Conservation (phyloP, 257 asterid species). For the Nicotiana noctiflora region DNA sequence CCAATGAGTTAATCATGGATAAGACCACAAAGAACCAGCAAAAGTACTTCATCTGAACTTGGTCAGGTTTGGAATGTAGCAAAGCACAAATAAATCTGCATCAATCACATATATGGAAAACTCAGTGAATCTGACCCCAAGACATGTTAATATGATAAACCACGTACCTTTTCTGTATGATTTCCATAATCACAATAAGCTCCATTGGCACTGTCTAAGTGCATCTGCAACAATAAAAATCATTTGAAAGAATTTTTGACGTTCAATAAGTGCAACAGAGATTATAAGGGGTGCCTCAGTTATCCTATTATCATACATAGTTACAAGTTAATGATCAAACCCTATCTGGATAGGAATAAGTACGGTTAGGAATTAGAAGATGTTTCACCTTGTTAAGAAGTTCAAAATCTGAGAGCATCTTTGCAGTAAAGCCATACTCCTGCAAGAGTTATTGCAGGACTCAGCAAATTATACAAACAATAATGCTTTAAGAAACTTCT, state of each 20-base stretch:
- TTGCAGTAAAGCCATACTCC: constrained; percentile 65
- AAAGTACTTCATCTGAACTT: background rate
- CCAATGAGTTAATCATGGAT: background rate
- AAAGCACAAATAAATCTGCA: background rate
- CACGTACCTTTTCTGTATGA: constrained; percentile 81
- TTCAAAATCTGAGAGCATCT: constrained; percentile 80
- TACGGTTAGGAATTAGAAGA: background rate
- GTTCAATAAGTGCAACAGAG: constrained; percentile 5
- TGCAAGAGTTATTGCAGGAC: constrained; percentile 37
- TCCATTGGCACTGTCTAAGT: constrained; percentile 60
- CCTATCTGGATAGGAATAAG: background rate
- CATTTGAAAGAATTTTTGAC: background rate
- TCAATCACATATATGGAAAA: background rate
- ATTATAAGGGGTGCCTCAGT: background rate
- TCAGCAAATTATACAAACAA: background rate
- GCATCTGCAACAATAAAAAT: constrained; percentile 51
- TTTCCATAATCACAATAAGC: constrained; percentile 93
- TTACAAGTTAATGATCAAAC: background rate
- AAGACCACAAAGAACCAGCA: background rate
- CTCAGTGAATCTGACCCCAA: background rate
- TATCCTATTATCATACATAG: background rate
- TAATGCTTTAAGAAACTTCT: background rate
- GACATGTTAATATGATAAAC: background rate
- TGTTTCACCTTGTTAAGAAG: constrained; percentile 64
- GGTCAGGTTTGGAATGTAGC: background rate